Percentiles rank a stretch among this genome's conserved stretches.
These are phyloP conservation scores for Fusarium neocosmosporiellum DNA, from an alignment of 2,329 filamentous ascomycete species.

Conservation along the genomic window DNA sequence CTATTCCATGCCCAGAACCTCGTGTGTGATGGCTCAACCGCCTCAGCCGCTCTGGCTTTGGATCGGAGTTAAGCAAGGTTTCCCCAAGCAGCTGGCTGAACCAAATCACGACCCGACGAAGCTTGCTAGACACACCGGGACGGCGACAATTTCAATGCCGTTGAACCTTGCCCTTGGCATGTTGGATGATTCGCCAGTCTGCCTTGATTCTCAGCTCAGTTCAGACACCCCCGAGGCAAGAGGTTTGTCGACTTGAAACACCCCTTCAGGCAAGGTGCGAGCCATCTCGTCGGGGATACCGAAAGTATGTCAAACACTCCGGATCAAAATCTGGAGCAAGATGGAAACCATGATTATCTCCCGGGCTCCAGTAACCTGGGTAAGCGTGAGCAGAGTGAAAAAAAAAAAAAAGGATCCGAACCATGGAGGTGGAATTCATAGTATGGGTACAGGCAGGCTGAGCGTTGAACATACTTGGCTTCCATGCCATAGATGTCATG, in stretches of 20 bases:
- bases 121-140: neutral
- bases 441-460: neutral
- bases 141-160: neutral
- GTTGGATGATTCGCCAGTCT: neutral
- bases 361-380: neutral
- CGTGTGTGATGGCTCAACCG: constrained; percentile 1
- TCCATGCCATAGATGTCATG: neutral
- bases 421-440: neutral
- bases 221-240: neutral
- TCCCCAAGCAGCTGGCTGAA: neutral
- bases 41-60: constrained; percentile 7
- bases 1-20: neutral
- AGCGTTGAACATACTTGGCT: neutral
- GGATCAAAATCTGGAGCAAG: neutral
- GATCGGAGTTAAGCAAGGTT: neutral
- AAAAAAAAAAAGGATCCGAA: neutral
- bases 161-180: neutral
- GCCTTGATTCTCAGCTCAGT: neutral
- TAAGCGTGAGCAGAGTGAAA: neutral
- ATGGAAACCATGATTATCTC: neutral
- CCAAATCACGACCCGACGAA: neutral
- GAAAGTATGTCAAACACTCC: neutral
- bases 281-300: constrained; percentile 1
- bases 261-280: neutral
- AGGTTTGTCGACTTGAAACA: neutral